Percentiles rank a stretch among this genome's conserved stretches.
Conservation (phyloP, 2,329 filamentous ascomycete genomes). For the Aspergillaceae sp. region DNA sequence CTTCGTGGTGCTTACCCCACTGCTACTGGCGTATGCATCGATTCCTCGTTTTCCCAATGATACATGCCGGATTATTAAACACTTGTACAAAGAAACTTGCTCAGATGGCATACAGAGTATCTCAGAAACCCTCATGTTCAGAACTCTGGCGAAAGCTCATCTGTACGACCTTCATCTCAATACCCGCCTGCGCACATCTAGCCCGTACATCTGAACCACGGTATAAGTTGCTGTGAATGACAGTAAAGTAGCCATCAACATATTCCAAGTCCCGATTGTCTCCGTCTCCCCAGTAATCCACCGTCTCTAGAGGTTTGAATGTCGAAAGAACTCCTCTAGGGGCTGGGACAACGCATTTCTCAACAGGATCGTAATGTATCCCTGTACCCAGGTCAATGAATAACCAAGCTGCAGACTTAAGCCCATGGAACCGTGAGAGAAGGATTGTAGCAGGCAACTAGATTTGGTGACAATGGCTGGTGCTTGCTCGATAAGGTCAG, state of each 20-base stretch:
- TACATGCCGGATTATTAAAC: no score
- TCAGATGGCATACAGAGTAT: conserved; percentile 1
- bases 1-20: no score
- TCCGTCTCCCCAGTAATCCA: neutral
- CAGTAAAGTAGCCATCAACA: neutral
- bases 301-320: neutral
- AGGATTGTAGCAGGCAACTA: neutral
- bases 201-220: no score
- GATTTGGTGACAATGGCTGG: neutral
- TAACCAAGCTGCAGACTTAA: neutral
- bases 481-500: neutral
- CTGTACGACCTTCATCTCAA: neutral
- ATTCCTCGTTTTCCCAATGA: neutral
- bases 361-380: neutral
- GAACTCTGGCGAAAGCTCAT: neutral
- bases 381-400: neutral
- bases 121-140: neutral
- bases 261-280: neutral
- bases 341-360: neutral
- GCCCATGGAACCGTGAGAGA: neutral
- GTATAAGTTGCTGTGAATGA: neutral
- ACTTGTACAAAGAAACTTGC: no score
- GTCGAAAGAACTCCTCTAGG: neutral
- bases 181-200: no score
- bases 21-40: no score